These are phyloP conservation scores for Yamadazyma dushanensis DNA, from an alignment of 1,139 yeast genomes.

Conservation along the genomic window DNA sequence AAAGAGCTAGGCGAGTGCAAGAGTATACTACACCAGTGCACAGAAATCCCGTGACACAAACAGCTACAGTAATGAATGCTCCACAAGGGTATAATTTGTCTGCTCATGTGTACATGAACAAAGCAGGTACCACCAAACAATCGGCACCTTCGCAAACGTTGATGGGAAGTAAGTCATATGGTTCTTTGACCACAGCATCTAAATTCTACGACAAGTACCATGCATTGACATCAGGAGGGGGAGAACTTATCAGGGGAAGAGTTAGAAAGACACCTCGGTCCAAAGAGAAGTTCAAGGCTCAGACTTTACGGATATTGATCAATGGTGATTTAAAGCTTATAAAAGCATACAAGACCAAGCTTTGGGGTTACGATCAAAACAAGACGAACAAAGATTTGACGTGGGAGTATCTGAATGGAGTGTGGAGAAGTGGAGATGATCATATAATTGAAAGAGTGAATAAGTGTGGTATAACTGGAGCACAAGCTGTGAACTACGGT, in stretches of 20 bases:
- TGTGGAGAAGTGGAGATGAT: conserved; percentile 83
- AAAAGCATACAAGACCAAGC: conserved; percentile 66
- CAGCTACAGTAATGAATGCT: conserved; percentile 16
- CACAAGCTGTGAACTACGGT: conserved; percentile 20
- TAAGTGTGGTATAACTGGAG: conserved; percentile 27
- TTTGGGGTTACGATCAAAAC: conserved; percentile 87
- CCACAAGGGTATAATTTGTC: conserved; percentile 32
- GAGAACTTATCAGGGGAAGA: conserved; percentile 62
- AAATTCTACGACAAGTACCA: conserved; percentile 16
- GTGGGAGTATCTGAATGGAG: conserved; percentile 58
- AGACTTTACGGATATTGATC: conserved; percentile 66
- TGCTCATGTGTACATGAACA: conserved; percentile 33
- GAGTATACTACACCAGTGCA: conserved; percentile 37
- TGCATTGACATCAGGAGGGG: conserved; percentile 32
- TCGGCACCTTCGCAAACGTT: conserved; percentile 33
- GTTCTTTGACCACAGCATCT: conserved; percentile 22
- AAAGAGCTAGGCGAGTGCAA: conserved; percentile 42
- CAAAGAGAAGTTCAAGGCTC: conserved; percentile 39
- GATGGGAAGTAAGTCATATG: conserved; percentile 37
- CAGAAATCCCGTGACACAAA: conserved; percentile 23
- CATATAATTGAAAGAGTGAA: conserved; percentile 65
- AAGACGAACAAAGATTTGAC: conserved; percentile 63
- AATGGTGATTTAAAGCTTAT: conserved; percentile 61
- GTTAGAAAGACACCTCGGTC: conserved; percentile 54
- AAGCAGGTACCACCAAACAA: conserved; percentile 38